These are phyloP conservation scores for Cladosporium sp. DNA, from an alignment of 2,329 filamentous ascomycete genomes.

Conservation along the genomic window DNA sequence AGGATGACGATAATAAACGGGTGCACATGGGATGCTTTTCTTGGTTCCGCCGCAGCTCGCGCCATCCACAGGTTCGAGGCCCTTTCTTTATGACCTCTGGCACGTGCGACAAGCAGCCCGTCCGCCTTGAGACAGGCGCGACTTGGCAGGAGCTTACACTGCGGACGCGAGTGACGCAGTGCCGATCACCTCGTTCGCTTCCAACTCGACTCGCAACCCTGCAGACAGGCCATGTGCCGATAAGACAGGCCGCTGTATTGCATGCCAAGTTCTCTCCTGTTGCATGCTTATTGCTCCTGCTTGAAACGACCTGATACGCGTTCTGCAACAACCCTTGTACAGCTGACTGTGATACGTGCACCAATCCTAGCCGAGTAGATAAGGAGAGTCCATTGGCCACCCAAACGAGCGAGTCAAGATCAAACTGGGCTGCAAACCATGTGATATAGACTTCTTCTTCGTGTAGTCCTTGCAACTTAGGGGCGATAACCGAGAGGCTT, in stretches of 20 bases:
- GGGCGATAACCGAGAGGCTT: background rate
- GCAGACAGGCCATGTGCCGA: slow-evolving; percentile 16
- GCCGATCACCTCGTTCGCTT: slow-evolving; percentile 2
- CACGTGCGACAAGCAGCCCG: background rate
- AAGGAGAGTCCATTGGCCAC: background rate
- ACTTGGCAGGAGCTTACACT: slow-evolving; percentile 3
- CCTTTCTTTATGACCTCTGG: slow-evolving; percentile 11
- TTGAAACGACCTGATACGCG: slow-evolving; percentile 6
- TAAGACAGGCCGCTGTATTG: background rate
- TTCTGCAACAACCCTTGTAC: background rate
- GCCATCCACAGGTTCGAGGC: slow-evolving; percentile 2
- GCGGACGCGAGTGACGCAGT: background rate
- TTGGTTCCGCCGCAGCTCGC: background rate
- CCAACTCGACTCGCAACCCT: slow-evolving; percentile 5
- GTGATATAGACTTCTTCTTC: background rate
- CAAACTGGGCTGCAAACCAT: background rate
- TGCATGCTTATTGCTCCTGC: slow-evolving; percentile 13
- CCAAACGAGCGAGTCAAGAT: background rate
- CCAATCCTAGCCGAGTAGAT: background rate
- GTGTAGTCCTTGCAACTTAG: background rate
- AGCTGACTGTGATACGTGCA: background rate
- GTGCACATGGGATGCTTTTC: slow-evolving; percentile 4
- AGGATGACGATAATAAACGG: background rate
- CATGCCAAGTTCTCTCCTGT: background rate
- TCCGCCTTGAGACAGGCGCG: background rate